Evolutionary conservation across 2,329 filamentous ascomycete species (phyloP), one percentile per base, ranked within the genome.

Genomic region (Apiospora malaysiana): DNA sequence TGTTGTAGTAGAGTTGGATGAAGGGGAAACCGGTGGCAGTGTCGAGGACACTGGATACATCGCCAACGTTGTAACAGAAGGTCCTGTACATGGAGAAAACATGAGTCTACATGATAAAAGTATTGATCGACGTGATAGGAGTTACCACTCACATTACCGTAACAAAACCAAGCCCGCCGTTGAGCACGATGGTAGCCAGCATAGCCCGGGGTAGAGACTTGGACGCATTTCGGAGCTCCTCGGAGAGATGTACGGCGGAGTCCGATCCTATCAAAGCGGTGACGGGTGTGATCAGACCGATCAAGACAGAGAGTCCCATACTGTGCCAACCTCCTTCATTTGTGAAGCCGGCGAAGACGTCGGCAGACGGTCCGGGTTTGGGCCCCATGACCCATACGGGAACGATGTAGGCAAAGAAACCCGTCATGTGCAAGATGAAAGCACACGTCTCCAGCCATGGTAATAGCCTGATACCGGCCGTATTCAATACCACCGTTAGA

Each of bases 401-500:
- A n/a, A 81, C 78, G 74, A 86, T 73, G 4, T 84, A 79, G 2
- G 79, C 81, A 49, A 86, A 78, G 70, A 85, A 86, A 2, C 84
- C 83, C 21, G 80, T 72, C 5, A 84, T 74, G 73, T 87, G 85
- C 10, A 85, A 78, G 68, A 84, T 78, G 1, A 87, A 76, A 21
- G 84, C 81, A 10, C 85, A 71, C 0, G 78, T 81, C 71, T 87
- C 83, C 66, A 87, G 75, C 16, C 80, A 77, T 4, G 85, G 83
- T 32, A 87, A 76, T 21, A 76, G 74, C 10, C 74, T 75, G n/a
- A 76, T 82, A 6, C 83, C 77, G 66, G 81, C 78, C 0, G 83
- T 85, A 73, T 86, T 87, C 76, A 86, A 81, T 8, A 82, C 71
- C 14, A 84, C 79, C 12, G 80, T 81, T 37, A 85, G 74, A 8